Base-by-base conservation (phyloP, 2,329 filamentous ascomycete species). In the Pseudopyricularia cyperi region DNA sequence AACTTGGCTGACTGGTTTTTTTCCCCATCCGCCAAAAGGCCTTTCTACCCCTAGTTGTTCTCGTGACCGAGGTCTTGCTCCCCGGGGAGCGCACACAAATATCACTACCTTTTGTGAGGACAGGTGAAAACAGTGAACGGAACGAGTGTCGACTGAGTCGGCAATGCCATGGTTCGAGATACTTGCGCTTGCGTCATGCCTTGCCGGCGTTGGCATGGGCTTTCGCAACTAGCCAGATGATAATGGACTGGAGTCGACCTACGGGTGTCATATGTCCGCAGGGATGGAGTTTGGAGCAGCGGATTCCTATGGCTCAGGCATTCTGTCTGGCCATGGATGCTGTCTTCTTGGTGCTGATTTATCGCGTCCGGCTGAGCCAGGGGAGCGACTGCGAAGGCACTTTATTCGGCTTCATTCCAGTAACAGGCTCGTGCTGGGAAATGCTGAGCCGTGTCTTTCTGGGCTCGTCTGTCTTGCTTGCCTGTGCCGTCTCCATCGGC, bases 241-340 rank as follows among this genome's bases (percentile, higher is more conserved):
- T 19, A 19, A 15, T 14, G 24, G 26, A 19, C 35, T 51, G 48
- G 48, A 17, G 15, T 19, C 35, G 35, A n/a, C 24, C 24, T 11
- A 19, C 48, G 4, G 35, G 34, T 14, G 35, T 30, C 34, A 42
- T 51, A 34, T 51, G 48, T 22, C 48, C 48, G 35, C 34, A 24
- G 22, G 28, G 48, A 4, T 30, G 19, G 9, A 17, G 19, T 7
- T 12, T 51, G n/a, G 48, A 37, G 28, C 35, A 30, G 22, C 17
- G n/a, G 4, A 37, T 44, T 30, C 35, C 48, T 30, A 26, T 24
- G 3, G 22, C 48, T 9, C 48, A 51, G 28, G n/a, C 32, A 12
- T 4, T 44, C 37, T 32, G 50, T 9, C 14, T 51, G 39, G 30
- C 30, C 11, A n/a, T 51, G n/a, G 50, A 51, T 24, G 50, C 50